A percentile compares a stretch with the other conserved stretches of the same genome.
phyloP scores from a whole-genome alignment of 208 protist species.

The Acanthamoeba lenticulata region DNA sequence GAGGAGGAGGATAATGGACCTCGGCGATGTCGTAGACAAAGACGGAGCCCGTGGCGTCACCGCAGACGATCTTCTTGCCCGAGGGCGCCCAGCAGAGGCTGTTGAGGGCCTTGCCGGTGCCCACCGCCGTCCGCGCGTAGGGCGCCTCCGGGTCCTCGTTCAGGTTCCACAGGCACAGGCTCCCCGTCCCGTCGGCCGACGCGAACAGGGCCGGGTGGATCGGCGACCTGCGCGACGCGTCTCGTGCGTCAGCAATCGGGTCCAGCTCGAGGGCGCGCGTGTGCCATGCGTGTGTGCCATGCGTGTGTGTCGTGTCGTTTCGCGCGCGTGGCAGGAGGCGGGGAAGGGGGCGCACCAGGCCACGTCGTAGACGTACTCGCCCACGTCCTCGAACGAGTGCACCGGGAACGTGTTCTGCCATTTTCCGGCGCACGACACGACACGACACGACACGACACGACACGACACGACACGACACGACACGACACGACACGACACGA shows the following conservation, averaged over 20 bases:
- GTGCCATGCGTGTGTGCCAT: too few species aligned
- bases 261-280: too few species aligned
- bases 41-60: conserved; percentile 77
- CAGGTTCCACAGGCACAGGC: conserved; percentile 81
- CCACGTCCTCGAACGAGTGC: conserved; percentile 80
- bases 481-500: too few species aligned
- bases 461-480: too few species aligned
- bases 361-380: conserved; percentile 85
- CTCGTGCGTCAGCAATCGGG: background rate
- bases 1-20: background rate
- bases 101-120: conserved; percentile 73
- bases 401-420: conserved; percentile 69
- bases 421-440: background rate
- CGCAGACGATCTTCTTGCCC: conserved; percentile 74
- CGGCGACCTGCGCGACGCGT: conserved; percentile 72
- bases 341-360: conserved; percentile 56
- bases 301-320: too few species aligned
- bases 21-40: conserved; percentile 78
- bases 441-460: too few species aligned
- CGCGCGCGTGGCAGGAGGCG: background rate
- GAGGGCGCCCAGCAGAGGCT: conserved; percentile 76
- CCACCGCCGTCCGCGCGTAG: conserved; percentile 66
- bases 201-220: conserved; percentile 81
- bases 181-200: conserved; percentile 76
- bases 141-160: conserved; percentile 74